These are phyloP conservation scores for Fistulina hepatica DNA, from an alignment of 1,284 basidiomycete genomes.

Conservation along the genomic window DNA sequence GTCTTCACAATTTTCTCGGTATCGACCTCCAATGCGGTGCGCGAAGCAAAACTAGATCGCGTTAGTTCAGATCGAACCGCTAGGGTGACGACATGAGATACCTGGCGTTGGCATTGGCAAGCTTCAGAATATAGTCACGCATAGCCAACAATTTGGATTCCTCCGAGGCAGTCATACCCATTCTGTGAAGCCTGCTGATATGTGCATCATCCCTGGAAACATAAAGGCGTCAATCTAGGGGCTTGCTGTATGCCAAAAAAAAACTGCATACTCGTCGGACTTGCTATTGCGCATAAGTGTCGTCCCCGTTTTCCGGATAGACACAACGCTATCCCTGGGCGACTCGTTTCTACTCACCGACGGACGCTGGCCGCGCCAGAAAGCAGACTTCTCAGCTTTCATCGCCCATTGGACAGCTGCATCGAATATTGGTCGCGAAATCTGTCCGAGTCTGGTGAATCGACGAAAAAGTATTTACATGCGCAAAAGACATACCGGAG, in stretches of 20 bases:
- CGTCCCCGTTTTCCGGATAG: constrained; percentile 42
- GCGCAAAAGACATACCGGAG: constrained; percentile 47
- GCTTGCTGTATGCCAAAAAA: not conserved
- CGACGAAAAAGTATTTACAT: not conserved
- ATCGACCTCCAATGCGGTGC: constrained; percentile 49
- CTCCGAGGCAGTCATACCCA: constrained; percentile 73
- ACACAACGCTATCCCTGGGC: constrained; percentile 56
- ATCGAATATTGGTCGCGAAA: constrained; percentile 73
- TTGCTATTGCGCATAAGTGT: constrained; percentile 36
- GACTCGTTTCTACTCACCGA: constrained; percentile 44
- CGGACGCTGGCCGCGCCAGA: constrained; percentile 58
- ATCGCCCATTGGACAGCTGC: constrained; percentile 84
- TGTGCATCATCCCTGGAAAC: constrained; percentile 61
- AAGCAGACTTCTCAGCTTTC: constrained; percentile 61
- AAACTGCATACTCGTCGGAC: constrained; percentile 70
- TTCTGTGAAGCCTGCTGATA: constrained; percentile 60
- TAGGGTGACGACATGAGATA: constrained; percentile 12
- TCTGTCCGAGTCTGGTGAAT: constrained; percentile 32
- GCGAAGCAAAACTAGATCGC: constrained; percentile 45
- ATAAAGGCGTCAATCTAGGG: not conserved
- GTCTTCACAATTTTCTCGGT: constrained; percentile 56
- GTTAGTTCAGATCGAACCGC: not conserved
- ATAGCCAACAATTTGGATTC: constrained; percentile 77
- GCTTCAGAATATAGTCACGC: constrained; percentile 79
- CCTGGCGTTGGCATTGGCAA: constrained; percentile 56